Evolutionary conservation across 495 filamentous ascomycete species (phyloP).

Genomic region (Annulohypoxylon moriforme): DNA sequence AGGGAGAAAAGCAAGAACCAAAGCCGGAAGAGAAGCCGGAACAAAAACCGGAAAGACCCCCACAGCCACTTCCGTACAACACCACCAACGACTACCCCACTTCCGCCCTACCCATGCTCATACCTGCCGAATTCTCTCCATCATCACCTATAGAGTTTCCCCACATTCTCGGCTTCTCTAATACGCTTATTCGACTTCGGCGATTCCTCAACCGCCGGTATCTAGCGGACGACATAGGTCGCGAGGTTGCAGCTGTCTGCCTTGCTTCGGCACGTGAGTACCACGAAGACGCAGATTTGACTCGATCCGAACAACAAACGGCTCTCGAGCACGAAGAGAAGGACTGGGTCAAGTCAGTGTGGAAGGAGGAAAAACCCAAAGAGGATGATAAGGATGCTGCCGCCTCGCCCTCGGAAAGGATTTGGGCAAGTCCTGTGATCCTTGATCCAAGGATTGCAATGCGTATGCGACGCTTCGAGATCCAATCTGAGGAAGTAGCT

Average conservation of each 20-base stretch:
- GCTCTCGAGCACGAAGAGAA: slow-evolving; percentile 80
- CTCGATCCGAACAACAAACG: slow-evolving; percentile 73
- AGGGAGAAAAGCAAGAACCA: slow-evolving; percentile 43
- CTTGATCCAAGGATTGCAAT: slow-evolving; percentile 80
- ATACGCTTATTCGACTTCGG: slow-evolving; percentile 85
- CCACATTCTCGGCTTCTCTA: slow-evolving; percentile 92
- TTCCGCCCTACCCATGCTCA: slow-evolving; percentile 66
- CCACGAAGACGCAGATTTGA: slow-evolving; percentile 44
- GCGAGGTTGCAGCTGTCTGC: slow-evolving; percentile 87
- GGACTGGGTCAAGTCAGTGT: slow-evolving; percentile 87
- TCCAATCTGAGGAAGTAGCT: slow-evolving; percentile 73
- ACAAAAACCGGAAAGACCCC: slow-evolving; percentile 59
- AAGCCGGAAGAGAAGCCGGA: slow-evolving; percentile 59
- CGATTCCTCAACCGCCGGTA: slow-evolving; percentile 89
- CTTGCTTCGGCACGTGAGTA: slow-evolving; percentile 70
- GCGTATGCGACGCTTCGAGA: slow-evolving; percentile 83
- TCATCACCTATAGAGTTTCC: slow-evolving; percentile 81
- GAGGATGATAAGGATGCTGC: slow-evolving; percentile 57
- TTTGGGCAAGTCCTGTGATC: slow-evolving; percentile 81
- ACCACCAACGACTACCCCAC: slow-evolving; percentile 73
- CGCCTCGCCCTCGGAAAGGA: slow-evolving; percentile 62
- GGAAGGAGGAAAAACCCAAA: slow-evolving; percentile 79
- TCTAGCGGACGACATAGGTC: slow-evolving; percentile 87
- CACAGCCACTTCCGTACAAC: slow-evolving; percentile 72
- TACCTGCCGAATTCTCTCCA: slow-evolving; percentile 72